Conservation (phyloP, 2,329 filamentous ascomycete genomes). For the Emergomyces orientalis region DNA sequence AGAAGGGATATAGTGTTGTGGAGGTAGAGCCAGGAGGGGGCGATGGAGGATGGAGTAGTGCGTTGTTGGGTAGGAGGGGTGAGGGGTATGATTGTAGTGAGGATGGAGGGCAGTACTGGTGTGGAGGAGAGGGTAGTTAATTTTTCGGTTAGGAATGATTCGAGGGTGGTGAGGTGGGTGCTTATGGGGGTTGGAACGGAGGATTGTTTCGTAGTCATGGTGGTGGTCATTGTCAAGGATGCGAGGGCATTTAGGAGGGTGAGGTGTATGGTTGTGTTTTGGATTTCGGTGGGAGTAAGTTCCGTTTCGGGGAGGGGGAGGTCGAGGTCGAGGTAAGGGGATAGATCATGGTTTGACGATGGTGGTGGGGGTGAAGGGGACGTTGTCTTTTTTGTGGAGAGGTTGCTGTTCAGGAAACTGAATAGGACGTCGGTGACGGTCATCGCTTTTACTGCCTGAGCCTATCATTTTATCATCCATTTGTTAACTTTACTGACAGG, state of each 20-base stretch:
- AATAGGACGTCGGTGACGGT: constrained; percentile 30
- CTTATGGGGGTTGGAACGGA: constrained; percentile 3
- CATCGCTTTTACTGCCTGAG: constrained; percentile 28
- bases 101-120: not conserved
- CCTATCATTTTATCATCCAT: constrained; percentile 18
- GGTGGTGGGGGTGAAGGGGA: not conserved
- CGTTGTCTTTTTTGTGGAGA: constrained; percentile 2
- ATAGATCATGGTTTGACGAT: not conserved
- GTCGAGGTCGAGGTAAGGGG: constrained; percentile 5
- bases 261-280: constrained; percentile 26
- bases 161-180: constrained; percentile 8
- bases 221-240: not conserved
- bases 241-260: constrained; percentile 27
- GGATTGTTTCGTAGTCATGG: not conserved
- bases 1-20: constrained; percentile 32
- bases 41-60: constrained; percentile 17
- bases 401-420: constrained; percentile 22
- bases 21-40: constrained; percentile 36
- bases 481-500: constrained; percentile 16
- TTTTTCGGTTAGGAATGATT: constrained; percentile 13
- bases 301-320: constrained; percentile 22
- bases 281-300: constrained; percentile 30
- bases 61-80: constrained; percentile 17
- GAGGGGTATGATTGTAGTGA: constrained; percentile 10
- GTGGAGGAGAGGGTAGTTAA: constrained; percentile 1